Conservation (phyloP, 345 rosid genomes). For the Streptanthus diversifolius region DNA sequence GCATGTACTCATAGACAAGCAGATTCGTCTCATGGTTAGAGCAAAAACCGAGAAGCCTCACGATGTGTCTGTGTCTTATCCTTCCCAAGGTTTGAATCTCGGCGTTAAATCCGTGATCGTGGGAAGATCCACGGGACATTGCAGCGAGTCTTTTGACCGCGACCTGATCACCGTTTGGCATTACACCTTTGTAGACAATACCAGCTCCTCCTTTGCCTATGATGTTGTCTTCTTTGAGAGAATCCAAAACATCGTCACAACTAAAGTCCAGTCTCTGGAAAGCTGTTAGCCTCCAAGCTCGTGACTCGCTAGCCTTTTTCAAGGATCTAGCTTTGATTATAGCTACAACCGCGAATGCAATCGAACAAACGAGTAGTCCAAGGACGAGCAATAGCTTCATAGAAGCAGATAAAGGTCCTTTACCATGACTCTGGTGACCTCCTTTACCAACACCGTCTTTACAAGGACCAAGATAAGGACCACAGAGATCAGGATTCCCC, state of each 20-base stretch:
- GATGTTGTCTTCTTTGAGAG: constrained; percentile 84
- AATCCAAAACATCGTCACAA: constrained; percentile 75
- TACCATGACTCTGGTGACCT: constrained; percentile 48
- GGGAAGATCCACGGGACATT: constrained; percentile 86
- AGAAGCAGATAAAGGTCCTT: constrained; percentile 70
- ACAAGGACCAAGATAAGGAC: constrained; percentile 83
- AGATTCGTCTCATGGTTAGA: constrained; percentile 92
- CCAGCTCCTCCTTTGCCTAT: constrained; percentile 97
- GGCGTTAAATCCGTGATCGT: constrained; percentile 93
- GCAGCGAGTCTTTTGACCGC: constrained; percentile 81
- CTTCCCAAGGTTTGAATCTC: constrained; percentile 91
- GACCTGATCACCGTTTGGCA: constrained; percentile 75
- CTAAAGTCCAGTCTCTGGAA: constrained; percentile 89
- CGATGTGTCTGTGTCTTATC: constrained; percentile 84
- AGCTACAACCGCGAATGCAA: constrained; percentile 76
- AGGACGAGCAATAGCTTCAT: constrained; percentile 77
- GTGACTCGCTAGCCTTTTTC: constrained; percentile 76
- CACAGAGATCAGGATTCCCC: constrained; percentile 77
- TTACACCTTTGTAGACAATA: constrained; percentile 72
- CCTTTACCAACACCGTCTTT: constrained; percentile 55
- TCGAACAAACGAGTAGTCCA: constrained; percentile 77
- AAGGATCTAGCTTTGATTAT: constrained; percentile 75
- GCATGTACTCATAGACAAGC: constrained; percentile 83
- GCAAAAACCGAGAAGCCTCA: constrained; percentile 76
- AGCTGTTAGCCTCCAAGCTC: constrained; percentile 93